Conservation (phyloP, 352 stramenopile genomes). For the Phytophthora tentaculata region DNA sequence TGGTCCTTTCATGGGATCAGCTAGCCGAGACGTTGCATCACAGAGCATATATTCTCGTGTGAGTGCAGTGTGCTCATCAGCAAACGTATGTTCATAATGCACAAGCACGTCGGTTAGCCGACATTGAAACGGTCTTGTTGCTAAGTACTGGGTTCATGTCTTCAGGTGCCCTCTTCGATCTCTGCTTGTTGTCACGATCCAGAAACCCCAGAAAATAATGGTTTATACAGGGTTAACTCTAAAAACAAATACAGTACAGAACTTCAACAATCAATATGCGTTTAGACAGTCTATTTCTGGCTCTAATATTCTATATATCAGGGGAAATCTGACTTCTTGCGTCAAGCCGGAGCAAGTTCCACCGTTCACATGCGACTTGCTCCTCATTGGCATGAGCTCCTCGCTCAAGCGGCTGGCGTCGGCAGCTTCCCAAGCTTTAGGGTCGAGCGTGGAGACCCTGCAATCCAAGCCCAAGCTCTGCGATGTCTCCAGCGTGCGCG, state of each 20-base stretch:
- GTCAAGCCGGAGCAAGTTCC: slow-evolving; percentile 3
- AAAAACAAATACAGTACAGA: not conserved
- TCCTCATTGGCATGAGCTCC: slow-evolving; percentile 31
- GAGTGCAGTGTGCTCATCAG: no score
- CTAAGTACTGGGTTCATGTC: no score
- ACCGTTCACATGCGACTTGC: slow-evolving; percentile 14
- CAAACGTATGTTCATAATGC: no score
- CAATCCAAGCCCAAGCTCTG: slow-evolving; percentile 20
- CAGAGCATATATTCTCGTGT: no score
- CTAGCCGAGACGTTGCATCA: no score
- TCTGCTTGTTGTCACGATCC: no score
- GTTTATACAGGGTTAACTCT: no score
- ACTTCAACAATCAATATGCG: slow-evolving; percentile 24
- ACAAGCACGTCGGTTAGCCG: no score
- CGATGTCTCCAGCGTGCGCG: slow-evolving; percentile 2
- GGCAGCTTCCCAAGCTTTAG: slow-evolving; percentile 4
- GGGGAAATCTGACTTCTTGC: slow-evolving; percentile 23
- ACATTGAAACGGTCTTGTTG: no score
- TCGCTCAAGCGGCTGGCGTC: slow-evolving; percentile 27
- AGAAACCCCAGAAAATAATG: no score
- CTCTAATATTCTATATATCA: slow-evolving; percentile 19
- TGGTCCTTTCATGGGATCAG: no score
- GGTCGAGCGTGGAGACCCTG: slow-evolving; percentile 12
- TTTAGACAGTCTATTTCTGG: slow-evolving; percentile 9
- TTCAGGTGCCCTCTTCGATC: no score